A percentile compares a stretch with the other conserved stretches of the same genome.
phyloP scores from a whole-genome alignment of 257 asterid genomes.

The Oldenlandia corymbosa region DNA sequence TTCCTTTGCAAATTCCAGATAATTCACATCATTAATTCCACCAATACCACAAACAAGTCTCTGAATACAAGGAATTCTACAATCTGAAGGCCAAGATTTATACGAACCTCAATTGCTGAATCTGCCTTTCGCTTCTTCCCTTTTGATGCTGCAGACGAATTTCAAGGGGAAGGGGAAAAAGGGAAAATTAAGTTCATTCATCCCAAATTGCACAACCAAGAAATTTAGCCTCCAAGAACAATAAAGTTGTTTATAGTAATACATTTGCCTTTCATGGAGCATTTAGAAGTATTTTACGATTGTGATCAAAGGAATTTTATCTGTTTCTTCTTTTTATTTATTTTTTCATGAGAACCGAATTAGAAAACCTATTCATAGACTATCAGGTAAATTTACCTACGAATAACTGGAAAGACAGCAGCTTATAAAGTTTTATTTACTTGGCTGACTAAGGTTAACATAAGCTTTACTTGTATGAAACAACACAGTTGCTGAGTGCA shows the following conservation, averaged over 20 bases:
- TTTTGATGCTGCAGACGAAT: constrained; percentile 47
- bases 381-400: background rate
- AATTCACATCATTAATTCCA: background rate
- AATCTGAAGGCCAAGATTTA: constrained; percentile 12
- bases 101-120: constrained; percentile 61
- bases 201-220: background rate
- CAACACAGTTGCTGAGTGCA: background rate
- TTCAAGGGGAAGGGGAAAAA: background rate
- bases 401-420: background rate
- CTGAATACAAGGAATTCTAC: background rate
- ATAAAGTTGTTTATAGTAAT: background rate
- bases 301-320: background rate
- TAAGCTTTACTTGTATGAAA: background rate
- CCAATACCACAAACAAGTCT: background rate
- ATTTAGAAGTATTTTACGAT: background rate
- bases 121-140: constrained; percentile 83
- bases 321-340: too few relatives aligned
- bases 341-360: background rate
- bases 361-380: background rate
- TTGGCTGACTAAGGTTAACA: background rate
- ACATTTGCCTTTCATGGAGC: background rate
- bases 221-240: background rate
- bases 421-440: background rate
- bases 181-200: background rate
- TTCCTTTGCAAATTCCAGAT: background rate